Evolutionary conservation across 2,329 filamentous ascomycete genomes (phyloP).

Genomic region (Ophiostoma ulmi): DNA sequence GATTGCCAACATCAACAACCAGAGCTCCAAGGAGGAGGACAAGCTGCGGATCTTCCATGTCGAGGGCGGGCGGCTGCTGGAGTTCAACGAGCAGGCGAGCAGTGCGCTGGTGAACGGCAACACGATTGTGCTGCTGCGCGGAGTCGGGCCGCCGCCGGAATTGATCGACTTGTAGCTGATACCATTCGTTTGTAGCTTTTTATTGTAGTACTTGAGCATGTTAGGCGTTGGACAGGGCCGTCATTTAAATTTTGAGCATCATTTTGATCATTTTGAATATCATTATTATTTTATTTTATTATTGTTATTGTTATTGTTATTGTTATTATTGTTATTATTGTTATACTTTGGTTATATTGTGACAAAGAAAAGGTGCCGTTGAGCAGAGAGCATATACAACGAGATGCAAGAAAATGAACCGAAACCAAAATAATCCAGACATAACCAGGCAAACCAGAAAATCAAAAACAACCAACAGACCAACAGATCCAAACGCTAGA

Average conservation of each 20-base stretch:
- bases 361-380: no score
- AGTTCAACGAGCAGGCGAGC: conserved; percentile 83
- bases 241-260: not conserved
- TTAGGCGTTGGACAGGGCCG: not conserved
- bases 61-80: conserved; percentile 77
- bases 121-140: conserved; percentile 80
- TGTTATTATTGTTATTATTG: no score
- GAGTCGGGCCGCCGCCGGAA: conserved; percentile 74
- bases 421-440: no score
- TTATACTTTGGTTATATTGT: no score
- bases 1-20: conserved; percentile 79
- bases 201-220: not conserved
- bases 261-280: not conserved
- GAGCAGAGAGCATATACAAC: no score
- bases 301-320: no score
- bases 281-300: not conserved
- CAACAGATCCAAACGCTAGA: conserved; percentile 3
- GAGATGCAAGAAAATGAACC: not conserved
- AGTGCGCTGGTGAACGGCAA: conserved; percentile 71
- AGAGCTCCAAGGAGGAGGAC: conserved; percentile 68
- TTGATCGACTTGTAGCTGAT: conserved; percentile 52
- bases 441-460: not conserved
- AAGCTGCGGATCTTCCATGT: conserved; percentile 87
- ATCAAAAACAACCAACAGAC: not conserved
- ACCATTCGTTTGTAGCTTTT: not conserved